Percentiles rank a stretch among this genome's conserved stretches.
These are phyloP conservation scores for Hypoxylon sp. DNA, from an alignment of 2,329 filamentous ascomycete species.

Conservation along the genomic window DNA sequence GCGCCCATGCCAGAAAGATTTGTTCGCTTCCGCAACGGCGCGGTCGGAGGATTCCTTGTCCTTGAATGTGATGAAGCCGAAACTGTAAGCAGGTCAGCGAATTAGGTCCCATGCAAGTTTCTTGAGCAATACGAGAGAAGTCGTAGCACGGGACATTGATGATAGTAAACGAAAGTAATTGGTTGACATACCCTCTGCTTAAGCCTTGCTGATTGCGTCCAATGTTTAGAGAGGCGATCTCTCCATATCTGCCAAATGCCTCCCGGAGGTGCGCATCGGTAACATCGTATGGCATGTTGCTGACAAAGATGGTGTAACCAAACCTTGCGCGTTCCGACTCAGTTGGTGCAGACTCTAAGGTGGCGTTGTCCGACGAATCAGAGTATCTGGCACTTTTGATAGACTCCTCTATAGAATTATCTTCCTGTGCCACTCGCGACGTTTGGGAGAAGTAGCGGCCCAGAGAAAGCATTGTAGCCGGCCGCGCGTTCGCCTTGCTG, in stretches of 20 bases:
- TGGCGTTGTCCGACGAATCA: not conserved
- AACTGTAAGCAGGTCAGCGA: slow-evolving; percentile 48
- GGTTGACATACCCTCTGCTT: slow-evolving; percentile 54
- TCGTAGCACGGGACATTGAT: not conserved
- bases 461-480: slow-evolving; percentile 44
- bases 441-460: slow-evolving; percentile 55
- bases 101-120: not conserved
- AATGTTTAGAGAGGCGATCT: slow-evolving; percentile 46
- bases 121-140: not conserved
- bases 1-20: slow-evolving; percentile 56
- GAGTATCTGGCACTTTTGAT: slow-evolving; percentile 11
- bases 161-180: slow-evolving; percentile 7
- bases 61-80: slow-evolving; percentile 51
- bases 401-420: slow-evolving; percentile 32
- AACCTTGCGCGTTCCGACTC: not conserved
- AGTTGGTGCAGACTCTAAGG: not conserved
- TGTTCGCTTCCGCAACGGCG: slow-evolving; percentile 49
- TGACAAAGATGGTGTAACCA: slow-evolving; percentile 69
- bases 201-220: slow-evolving; percentile 51
- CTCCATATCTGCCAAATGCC: slow-evolving; percentile 66
- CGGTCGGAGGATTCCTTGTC: slow-evolving; percentile 35
- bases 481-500: slow-evolving; percentile 48
- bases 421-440: slow-evolving; percentile 44
- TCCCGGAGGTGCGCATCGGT: slow-evolving; percentile 71
- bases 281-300: slow-evolving; percentile 79